Evolutionary conservation across 1,284 basidiomycete species (phyloP).

Genomic region (Sanguinoderma infundibulare): DNA sequence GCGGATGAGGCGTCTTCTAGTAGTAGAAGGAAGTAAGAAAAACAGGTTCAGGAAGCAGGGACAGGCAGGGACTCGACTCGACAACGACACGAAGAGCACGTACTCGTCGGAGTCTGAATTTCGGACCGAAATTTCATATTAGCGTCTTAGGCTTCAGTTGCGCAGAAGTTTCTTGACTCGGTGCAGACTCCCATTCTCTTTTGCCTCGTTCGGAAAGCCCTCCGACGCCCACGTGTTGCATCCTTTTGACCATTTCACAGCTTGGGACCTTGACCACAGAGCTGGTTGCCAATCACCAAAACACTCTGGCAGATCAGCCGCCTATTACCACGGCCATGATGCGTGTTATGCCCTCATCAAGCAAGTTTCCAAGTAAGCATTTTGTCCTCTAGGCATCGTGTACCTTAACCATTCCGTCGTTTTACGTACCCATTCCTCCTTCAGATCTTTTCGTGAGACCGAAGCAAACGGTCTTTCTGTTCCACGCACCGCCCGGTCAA

Average conservation of each 20-base stretch:
- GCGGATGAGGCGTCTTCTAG: too few species aligned
- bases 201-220: constrained; percentile 8
- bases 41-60: too few species aligned
- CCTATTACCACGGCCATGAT: constrained; percentile 19
- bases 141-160: too few species aligned
- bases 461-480: constrained; percentile 15
- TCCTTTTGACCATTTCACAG: constrained; percentile 16
- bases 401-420: constrained; percentile 21
- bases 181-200: not conserved
- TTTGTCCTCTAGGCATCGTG: constrained; percentile 9
- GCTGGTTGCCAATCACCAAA: constrained; percentile 1
- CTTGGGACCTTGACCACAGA: constrained; percentile 8
- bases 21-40: too few species aligned
- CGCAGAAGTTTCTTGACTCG: constrained; percentile 14
- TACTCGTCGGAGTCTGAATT: too few species aligned
- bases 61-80: too few species aligned
- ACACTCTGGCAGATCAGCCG: constrained; percentile 21
- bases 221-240: constrained; percentile 7
- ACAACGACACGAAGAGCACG: too few species aligned
- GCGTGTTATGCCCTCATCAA: constrained; percentile 22
- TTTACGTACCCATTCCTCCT: constrained; percentile 23
- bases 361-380: constrained; percentile 26
- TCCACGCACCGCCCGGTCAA: constrained; percentile 13
- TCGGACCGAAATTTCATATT: too few species aligned
- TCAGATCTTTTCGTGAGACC: constrained; percentile 16